phyloP scores from a whole-genome alignment of 176 grass and related monocot species.

The Carex scoparia region DNA sequence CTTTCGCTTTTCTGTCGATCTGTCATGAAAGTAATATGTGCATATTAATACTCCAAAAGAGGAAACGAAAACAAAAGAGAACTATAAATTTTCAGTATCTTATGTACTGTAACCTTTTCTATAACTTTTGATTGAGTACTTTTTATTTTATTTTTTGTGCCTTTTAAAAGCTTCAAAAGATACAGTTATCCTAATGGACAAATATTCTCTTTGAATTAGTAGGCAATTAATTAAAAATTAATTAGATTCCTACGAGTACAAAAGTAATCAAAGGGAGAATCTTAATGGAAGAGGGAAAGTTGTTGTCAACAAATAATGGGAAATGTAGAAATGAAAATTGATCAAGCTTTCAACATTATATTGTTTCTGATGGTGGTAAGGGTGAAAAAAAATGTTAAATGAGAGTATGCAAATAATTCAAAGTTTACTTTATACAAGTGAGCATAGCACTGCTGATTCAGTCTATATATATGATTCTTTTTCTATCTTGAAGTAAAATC shows the following conservation, averaged over 20 bases:
- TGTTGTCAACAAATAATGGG: background rate
- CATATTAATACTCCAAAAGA: background rate
- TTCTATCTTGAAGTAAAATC: no score
- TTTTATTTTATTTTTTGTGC: background rate
- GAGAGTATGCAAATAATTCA: background rate
- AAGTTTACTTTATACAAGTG: background rate
- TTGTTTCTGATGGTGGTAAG: background rate
- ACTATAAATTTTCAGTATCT: background rate
- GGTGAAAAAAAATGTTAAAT: background rate
- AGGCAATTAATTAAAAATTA: background rate
- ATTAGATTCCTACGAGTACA: background rate
- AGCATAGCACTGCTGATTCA: no score
- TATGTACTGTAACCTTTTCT: conserved; percentile 1
- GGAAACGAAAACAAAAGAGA: conserved; percentile 2
- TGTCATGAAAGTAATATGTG: background rate
- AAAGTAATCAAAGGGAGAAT: background rate
- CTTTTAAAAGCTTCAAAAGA: background rate
- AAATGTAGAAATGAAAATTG: background rate
- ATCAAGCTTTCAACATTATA: background rate
- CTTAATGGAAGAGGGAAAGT: background rate
- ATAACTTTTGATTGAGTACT: background rate
- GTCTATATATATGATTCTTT: no score
- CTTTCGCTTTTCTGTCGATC: conserved; percentile 34
- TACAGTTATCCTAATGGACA: background rate
- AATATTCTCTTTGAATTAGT: background rate